Conservation (phyloP, 345 rosid species). For the Salix arbutifolia region DNA sequence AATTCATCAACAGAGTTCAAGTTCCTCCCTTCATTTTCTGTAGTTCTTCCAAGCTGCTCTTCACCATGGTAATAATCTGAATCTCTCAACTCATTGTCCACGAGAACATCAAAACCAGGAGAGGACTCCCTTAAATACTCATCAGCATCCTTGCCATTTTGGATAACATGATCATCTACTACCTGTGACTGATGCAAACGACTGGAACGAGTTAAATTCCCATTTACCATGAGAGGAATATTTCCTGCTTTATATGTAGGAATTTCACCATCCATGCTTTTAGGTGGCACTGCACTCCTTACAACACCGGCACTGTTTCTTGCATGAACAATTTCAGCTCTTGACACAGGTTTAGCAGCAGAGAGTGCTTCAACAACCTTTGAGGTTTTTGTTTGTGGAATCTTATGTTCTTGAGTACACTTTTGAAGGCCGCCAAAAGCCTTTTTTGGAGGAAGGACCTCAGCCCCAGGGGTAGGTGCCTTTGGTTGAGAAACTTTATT, state of each 20-base stretch:
- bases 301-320: constrained; percentile 33
- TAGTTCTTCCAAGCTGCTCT: constrained; percentile 55
- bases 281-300: constrained; percentile 28
- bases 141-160: constrained; percentile 58
- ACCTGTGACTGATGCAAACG: constrained; percentile 41
- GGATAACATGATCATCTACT: constrained; percentile 49
- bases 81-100: constrained; percentile 69
- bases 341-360: constrained; percentile 34
- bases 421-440: constrained; percentile 32
- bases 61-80: constrained; percentile 66
- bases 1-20: constrained; percentile 49
- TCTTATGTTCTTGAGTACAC: constrained; percentile 34
- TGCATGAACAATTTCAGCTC: constrained; percentile 24
- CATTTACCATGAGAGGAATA: constrained; percentile 32
- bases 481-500: constrained; percentile 38
- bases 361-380: constrained; percentile 27
- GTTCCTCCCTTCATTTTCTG: constrained; percentile 55
- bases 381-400: constrained; percentile 25
- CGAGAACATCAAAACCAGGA: constrained; percentile 97
- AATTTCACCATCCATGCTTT: constrained; percentile 36
- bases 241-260: constrained; percentile 32
- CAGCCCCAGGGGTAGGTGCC: constrained; percentile 26
- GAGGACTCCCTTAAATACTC: constrained; percentile 78
- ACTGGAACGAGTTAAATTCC: constrained; percentile 35
- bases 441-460: constrained; percentile 34